A percentile compares a stretch with the other conserved stretches of the same genome.
Evolutionary conservation across 2,329 filamentous ascomycete genomes (phyloP).

Genomic region (Phyllosticta citrichinensis): DNA sequence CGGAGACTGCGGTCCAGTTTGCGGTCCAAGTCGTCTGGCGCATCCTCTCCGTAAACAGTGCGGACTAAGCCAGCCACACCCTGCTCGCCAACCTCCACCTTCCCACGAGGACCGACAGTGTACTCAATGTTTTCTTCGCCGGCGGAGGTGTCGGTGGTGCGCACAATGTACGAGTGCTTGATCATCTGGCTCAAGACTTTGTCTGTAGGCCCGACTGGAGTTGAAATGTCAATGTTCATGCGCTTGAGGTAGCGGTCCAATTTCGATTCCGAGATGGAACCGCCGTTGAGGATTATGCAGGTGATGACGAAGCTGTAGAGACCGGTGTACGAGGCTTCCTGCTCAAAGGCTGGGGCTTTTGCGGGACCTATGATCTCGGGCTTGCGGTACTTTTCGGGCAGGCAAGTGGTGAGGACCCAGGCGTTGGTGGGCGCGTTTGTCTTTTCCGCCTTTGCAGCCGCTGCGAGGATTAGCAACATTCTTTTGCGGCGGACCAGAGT

Average conservation of each 20-base stretch:
- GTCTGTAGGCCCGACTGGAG: conserved; percentile 65
- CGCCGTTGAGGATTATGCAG: conserved; percentile 62
- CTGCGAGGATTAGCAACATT: neutral
- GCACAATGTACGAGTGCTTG: conserved; percentile 74
- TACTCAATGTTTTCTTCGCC: conserved; percentile 74
- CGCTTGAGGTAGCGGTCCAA: conserved; percentile 65
- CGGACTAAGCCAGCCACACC: conserved; percentile 62
- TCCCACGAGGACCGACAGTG: conserved; percentile 74
- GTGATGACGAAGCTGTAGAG: conserved; percentile 74
- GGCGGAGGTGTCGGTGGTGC: conserved; percentile 54
- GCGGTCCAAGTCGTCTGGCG: conserved; percentile 21
- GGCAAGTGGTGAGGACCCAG: conserved; percentile 66
- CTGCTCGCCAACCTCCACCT: conserved; percentile 70
- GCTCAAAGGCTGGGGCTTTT: conserved; percentile 51
- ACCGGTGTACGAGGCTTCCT: conserved; percentile 71
- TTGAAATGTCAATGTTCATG: conserved; percentile 64
- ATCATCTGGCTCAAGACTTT: conserved; percentile 63
- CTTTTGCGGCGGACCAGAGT: conserved; percentile 8
- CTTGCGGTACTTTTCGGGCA: conserved; percentile 57
- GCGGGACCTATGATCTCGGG: conserved; percentile 59
- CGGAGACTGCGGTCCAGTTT: conserved; percentile 25
- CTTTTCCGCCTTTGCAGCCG: conserved; percentile 46
- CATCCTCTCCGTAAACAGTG: conserved; percentile 39
- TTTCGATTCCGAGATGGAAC: conserved; percentile 65
- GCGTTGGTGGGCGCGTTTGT: conserved; percentile 42